A percentile compares a stretch with the other conserved stretches of the same genome.
Conservation (phyloP, 2,329 filamentous ascomycete genomes). For the Septoria linicola region DNA sequence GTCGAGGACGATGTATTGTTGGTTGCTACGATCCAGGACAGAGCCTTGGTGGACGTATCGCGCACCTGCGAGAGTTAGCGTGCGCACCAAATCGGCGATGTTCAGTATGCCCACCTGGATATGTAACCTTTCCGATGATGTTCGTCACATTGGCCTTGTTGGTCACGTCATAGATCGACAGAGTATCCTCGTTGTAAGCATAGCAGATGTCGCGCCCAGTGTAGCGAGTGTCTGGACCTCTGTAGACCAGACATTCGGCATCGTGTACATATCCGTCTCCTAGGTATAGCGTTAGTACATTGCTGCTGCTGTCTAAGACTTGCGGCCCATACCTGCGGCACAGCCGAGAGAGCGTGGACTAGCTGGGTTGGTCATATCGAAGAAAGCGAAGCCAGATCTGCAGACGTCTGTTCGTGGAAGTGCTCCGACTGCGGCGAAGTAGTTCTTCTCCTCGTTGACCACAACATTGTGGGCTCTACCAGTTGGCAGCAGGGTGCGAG, state of each 20-base stretch:
- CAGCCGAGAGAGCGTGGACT: not conserved
- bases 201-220: conserved; percentile 51
- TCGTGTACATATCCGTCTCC: conserved; percentile 60
- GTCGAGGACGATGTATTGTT: not conserved
- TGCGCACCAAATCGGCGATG: no score
- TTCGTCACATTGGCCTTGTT: no score
- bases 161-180: conserved; percentile 48
- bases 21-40: not conserved
- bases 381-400: conserved; percentile 52
- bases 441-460: conserved; percentile 48
- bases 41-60: conserved; percentile 7
- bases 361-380: conserved; percentile 43
- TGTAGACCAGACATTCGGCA: conserved; percentile 54
- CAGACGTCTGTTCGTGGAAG: conserved; percentile 47
- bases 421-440: conserved; percentile 40
- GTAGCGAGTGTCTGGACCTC: conserved; percentile 48
- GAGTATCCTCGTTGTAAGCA: conserved; percentile 47
- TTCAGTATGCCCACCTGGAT: not conserved
- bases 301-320: no score
- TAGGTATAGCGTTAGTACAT: no score
- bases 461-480: conserved; percentile 53
- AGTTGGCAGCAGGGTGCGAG: no score
- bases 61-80: no score
- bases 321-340: no score
- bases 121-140: no score